Evolutionary conservation across 2,329 filamentous ascomycete species (phyloP), one percentile per base, ranked within the genome.

Genomic region (Bipolaris victoriae): DNA sequence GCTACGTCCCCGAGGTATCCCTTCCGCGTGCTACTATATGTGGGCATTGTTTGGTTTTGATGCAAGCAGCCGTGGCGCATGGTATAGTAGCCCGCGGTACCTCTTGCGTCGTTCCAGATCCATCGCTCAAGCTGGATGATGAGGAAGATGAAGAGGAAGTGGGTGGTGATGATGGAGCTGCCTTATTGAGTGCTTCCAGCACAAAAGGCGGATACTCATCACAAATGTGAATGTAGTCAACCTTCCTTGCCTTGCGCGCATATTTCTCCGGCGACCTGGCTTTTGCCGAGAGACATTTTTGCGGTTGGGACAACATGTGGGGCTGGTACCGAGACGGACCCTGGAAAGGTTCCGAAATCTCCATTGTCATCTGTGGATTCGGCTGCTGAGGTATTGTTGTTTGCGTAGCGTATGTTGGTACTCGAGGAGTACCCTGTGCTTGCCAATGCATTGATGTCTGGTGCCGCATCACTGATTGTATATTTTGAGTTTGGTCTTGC

Each of bases 161-260:
- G 3, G 20, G 20, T 3, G 20, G 20, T 3, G 45, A 24, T 24
- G 22, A 24, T 24, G 5, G 16, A 7, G 54, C 46, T 13, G 58
- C 15, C 37, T 60, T 57, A 15, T 55, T 56, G 6, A 65, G 47
- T 2, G 36, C 52, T 45, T 66, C 52, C 7, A 63, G 49, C 7
- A 71, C 49, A 4, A 67, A 52, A 7, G 52, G 48, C 5, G 68
- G 67, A 18, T 65, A 64, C 15, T 68, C 58, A 7, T 70, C 67
- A 18, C 64, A 63, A 1, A 70, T 61, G 29, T 64, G 55, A 41
- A 72, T 61, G 36, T 58, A 68, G 41, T 72, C 66, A 5, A 59
- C 57, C n/a, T 57, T 45, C 11, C 39, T 48, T 1, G 55, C 47
- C 11, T 11, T 24, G 31, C 20, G 44, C 3, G 15, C 7, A 7